phyloP scores from a whole-genome alignment of 1,284 basidiomycete genomes.

The Inonotus obliquus region DNA sequence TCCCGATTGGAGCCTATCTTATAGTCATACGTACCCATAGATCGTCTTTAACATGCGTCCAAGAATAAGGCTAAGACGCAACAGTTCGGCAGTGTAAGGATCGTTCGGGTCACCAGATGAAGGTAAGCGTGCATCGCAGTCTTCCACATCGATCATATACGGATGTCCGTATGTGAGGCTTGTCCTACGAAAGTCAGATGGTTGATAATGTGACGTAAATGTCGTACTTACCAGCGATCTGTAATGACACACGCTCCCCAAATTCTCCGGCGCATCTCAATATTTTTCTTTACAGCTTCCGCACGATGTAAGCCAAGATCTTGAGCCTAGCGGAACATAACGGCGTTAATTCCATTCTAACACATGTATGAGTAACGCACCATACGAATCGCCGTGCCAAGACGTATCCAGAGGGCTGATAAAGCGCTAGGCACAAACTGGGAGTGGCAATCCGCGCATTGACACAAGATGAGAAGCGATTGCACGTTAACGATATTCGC shows the following conservation, averaged over 20 bases:
- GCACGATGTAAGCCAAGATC: constrained; percentile 89
- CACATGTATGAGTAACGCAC: constrained; percentile 36
- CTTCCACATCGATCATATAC: constrained; percentile 87
- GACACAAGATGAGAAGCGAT: constrained; percentile 77
- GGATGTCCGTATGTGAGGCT: constrained; percentile 81
- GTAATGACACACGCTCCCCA: constrained; percentile 91
- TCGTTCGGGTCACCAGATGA: constrained; percentile 69
- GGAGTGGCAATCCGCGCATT: constrained; percentile 78
- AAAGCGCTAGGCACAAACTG: constrained; percentile 73
- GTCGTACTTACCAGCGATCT: constrained; percentile 73
- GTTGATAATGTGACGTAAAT: not conserved
- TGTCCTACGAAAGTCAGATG: constrained; percentile 42
- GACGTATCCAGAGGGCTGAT: constrained; percentile 72
- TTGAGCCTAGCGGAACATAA: constrained; percentile 63
- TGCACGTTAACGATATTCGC: constrained; percentile 87
- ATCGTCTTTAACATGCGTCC: constrained; percentile 89
- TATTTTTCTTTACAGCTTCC: constrained; percentile 70
- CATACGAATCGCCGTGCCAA: constrained; percentile 83
- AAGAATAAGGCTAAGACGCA: constrained; percentile 82
- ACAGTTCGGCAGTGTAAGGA: constrained; percentile 80
- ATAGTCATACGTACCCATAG: constrained; percentile 56
- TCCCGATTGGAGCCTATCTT: not conserved
- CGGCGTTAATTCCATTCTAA: constrained; percentile 4
- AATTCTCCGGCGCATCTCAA: constrained; percentile 79
- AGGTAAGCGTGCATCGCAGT: constrained; percentile 88